Percentiles rank a stretch among this genome's conserved stretches.
phyloP scores from a whole-genome alignment of 805 yeast genomes.

The Monosporozyma yasuniensis region DNA sequence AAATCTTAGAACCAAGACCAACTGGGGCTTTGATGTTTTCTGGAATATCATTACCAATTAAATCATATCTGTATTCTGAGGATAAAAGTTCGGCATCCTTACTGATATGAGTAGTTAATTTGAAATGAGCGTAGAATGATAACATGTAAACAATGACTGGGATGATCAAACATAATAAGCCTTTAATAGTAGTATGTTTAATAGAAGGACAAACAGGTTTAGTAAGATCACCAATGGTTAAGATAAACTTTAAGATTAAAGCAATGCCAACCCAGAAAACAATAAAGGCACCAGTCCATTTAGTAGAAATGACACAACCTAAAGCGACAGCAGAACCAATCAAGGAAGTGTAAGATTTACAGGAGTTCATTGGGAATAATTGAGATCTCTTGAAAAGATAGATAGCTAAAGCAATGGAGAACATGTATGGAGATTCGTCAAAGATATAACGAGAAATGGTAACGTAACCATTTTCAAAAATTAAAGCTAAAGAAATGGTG shows the following conservation, averaged over 20 bases:
- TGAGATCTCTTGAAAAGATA: slow-evolving; percentile 61
- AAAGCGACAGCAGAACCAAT: slow-evolving; percentile 52
- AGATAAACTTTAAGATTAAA: slow-evolving; percentile 57
- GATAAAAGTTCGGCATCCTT: slow-evolving; percentile 66
- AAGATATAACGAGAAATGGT: slow-evolving; percentile 68
- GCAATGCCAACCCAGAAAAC: slow-evolving; percentile 64
- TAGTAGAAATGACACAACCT: slow-evolving; percentile 64
- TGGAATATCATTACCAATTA: slow-evolving; percentile 55
- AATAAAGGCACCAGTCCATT: slow-evolving; percentile 78
- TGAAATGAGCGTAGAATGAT: slow-evolving; percentile 59
- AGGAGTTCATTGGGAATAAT: slow-evolving; percentile 49
- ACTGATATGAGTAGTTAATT: slow-evolving; percentile 48
- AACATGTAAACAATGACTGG: slow-evolving; percentile 49
- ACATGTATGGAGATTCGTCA: slow-evolving; percentile 65
- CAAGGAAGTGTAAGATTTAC: slow-evolving; percentile 49
- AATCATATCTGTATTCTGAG: slow-evolving; percentile 58
- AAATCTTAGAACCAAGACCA: slow-evolving; percentile 61
- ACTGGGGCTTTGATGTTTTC: slow-evolving; percentile 51
- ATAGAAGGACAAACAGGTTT: slow-evolving; percentile 38
- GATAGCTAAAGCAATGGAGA: slow-evolving; percentile 64
- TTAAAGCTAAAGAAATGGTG: slow-evolving; percentile 44
- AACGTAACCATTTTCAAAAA: slow-evolving; percentile 55
- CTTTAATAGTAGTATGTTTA: slow-evolving; percentile 46
- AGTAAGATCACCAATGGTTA: slow-evolving; percentile 60
- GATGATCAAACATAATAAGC: slow-evolving; percentile 43